Evolutionary conservation across 1,284 basidiomycete genomes (phyloP), one percentile per base, ranked within the genome.

Genomic region (Psilocybe mexicana): DNA sequence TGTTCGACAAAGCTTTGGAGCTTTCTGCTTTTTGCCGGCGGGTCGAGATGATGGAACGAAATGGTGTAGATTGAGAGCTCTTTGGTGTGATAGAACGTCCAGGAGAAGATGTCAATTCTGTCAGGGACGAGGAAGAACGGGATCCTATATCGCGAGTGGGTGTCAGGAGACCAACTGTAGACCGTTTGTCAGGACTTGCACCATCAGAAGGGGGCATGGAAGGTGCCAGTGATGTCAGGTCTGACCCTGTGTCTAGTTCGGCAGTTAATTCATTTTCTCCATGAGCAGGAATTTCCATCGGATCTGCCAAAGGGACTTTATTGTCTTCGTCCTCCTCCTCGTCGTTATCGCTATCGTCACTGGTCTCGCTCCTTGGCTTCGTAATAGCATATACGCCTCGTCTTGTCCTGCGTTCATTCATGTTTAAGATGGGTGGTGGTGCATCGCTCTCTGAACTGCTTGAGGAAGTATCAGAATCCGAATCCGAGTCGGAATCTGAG

Each of bases 301-400:
- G 78, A 55, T 75, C 69, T n/a, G 76, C 76, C 23, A 80, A 67
- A 36, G 81, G 79, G 26, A 77, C 67, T 40, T 71, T 71, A 58
- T 72, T 73, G 55, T 79, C 79, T 36, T 78, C 79, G 43, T 80
- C 81, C 52, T 78, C 79, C 14, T 78, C 79, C 14, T 78, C 80
- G 43, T 80, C 81, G 56, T 81, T 80, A 55, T 83, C 80, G 43
- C 81, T 82, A 48, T 82, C 80, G 52, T 82, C 78, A 51, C 68
- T 70, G 50, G 79, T 79, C 52, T 83, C 79, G 59, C 84, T 81
- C 52, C 76, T 74, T 59, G 82, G 61, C 53, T 67, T 76, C 55
- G 87, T 76, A 51, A 85, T 76, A 33, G 87, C 86, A 69, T 92
- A 92, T 6, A 92, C 89, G 42, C 90, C 88, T 43, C 89, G 80